A percentile compares a stretch with the other conserved stretches of the same genome.
Conservation (phyloP, 2,329 filamentous ascomycete genomes). For the Cytospora leucostoma region DNA sequence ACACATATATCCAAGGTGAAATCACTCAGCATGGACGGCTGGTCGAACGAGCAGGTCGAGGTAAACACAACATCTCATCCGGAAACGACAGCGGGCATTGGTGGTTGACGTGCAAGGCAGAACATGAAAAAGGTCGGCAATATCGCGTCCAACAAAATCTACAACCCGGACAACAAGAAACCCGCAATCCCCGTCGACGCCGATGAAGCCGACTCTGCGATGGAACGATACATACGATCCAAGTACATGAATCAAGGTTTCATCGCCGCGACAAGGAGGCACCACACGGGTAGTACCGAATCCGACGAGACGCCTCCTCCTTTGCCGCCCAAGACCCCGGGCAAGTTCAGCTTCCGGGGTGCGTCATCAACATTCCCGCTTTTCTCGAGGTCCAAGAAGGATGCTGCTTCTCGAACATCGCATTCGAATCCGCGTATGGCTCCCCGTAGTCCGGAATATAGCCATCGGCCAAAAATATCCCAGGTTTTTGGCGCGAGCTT, state of each 20-base stretch:
- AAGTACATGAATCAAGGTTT: slow-evolving; percentile 75
- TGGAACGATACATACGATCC: slow-evolving; percentile 92
- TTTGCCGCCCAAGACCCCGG: slow-evolving; percentile 63
- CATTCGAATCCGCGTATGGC: slow-evolving; percentile 26
- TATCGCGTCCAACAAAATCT: slow-evolving; percentile 78
- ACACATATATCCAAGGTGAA: slow-evolving; percentile 99
- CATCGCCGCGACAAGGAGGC: slow-evolving; percentile 38
- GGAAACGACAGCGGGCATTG: background rate
- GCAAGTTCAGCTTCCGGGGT: slow-evolving; percentile 61
- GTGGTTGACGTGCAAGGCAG: slow-evolving; percentile 46
- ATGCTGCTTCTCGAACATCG: slow-evolving; percentile 38
- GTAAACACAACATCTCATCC: slow-evolving; percentile 52
- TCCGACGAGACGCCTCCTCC: slow-evolving; percentile 63
- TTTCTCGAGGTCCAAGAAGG: slow-evolving; percentile 62
- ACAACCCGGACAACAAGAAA: slow-evolving; percentile 82
- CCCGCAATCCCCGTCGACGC: slow-evolving; percentile 85
- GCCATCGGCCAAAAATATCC: slow-evolving; percentile 59
- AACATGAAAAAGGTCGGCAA: slow-evolving; percentile 96
- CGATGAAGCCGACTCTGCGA: slow-evolving; percentile 89
- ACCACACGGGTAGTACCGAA: slow-evolving; percentile 48
- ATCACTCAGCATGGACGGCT: slow-evolving; percentile 97
- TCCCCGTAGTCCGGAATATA: slow-evolving; percentile 32
- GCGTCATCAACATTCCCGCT: slow-evolving; percentile 69
- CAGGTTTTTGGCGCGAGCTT: slow-evolving; percentile 70
- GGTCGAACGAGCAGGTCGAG: slow-evolving; percentile 94